Evolutionary conservation across 2,329 filamentous ascomycete genomes (phyloP).

Genomic region (Sarocladiaceae sp.): DNA sequence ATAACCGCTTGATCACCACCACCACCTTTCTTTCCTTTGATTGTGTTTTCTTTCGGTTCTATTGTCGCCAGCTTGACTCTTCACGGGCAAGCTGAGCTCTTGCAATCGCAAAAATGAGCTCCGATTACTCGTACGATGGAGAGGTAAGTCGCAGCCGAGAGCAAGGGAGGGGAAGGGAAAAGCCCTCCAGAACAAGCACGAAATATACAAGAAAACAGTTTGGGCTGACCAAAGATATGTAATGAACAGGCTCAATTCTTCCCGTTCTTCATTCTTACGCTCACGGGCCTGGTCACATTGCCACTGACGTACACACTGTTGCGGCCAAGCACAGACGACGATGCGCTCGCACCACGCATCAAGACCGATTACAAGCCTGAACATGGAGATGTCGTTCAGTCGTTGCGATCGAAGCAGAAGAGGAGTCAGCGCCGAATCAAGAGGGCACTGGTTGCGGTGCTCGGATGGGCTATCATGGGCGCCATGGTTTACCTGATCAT

Average conservation of each 20-base stretch:
- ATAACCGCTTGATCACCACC: not conserved
- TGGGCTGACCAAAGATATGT: not conserved
- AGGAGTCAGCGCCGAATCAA: conserved; percentile 87
- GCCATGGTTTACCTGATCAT: conserved; percentile 91
- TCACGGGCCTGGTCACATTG: conserved; percentile 81
- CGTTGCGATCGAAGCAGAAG: conserved; percentile 80
- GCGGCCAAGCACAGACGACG: conserved; percentile 70
- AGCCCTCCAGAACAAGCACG: not conserved
- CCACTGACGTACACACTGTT: conserved; percentile 87
- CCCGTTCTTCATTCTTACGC: conserved; percentile 95
- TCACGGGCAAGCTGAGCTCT: conserved; percentile 31
- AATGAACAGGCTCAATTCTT: conserved; percentile 81
- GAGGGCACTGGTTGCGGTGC: conserved; percentile 68
- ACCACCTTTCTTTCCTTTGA: conserved; percentile 4
- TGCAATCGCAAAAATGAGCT: conserved; percentile 63
- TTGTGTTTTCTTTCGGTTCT: conserved; percentile 14
- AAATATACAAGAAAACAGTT: not conserved
- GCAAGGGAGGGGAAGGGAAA: not conserved
- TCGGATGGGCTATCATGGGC: conserved; percentile 79
- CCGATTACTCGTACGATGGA: conserved; percentile 98
- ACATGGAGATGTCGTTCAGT: conserved; percentile 78
- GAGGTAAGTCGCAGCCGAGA: conserved; percentile 48
- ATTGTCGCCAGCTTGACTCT: conserved; percentile 7
- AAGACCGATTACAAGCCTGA: conserved; percentile 75
- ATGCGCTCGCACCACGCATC: conserved; percentile 78